Percentiles rank a stretch among this genome's conserved stretches.
These are phyloP conservation scores for Epichloe scottii DNA, from an alignment of 2,329 filamentous ascomycete genomes.

Conservation along the genomic window DNA sequence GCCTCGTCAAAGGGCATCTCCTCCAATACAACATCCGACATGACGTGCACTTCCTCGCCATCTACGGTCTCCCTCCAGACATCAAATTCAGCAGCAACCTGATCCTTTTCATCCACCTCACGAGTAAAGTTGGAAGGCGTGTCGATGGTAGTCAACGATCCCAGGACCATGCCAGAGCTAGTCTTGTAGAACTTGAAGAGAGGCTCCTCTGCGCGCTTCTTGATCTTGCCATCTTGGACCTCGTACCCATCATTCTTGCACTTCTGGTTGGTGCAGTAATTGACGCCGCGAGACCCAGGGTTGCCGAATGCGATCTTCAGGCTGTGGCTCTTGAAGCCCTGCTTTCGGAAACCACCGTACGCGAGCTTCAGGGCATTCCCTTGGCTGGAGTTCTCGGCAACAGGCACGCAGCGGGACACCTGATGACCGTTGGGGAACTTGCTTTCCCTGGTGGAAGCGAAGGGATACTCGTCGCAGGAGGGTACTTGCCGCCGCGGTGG, in stretches of 20 bases:
- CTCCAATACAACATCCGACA: conserved; percentile 9
- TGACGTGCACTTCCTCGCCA: conserved; percentile 5
- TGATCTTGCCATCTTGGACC: conserved; percentile 8
- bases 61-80: conserved; percentile 7
- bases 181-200: conserved; percentile 10
- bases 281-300: conserved; percentile 6
- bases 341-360: neutral
- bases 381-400: conserved; percentile 6
- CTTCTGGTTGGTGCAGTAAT: conserved; percentile 9
- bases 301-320: conserved; percentile 8
- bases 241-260: conserved; percentile 12
- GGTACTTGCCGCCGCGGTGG: conserved; percentile 5
- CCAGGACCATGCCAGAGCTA: conserved; percentile 9
- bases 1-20: conserved; percentile 6
- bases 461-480: conserved; percentile 12
- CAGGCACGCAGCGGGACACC: conserved; percentile 11
- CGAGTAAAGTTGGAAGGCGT: conserved; percentile 9
- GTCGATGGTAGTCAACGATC: conserved; percentile 4
- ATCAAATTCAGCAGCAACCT: conserved; percentile 3
- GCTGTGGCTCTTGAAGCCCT: neutral
- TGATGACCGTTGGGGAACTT: conserved; percentile 6
- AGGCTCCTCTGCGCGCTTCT: conserved; percentile 6
- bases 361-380: conserved; percentile 3
- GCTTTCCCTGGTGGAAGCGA: conserved; percentile 7
- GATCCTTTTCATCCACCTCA: conserved; percentile 4